Base-by-base conservation (phyloP, 2,329 filamentous ascomycete genomes). In the Aspergillus carbonarius region DNA sequence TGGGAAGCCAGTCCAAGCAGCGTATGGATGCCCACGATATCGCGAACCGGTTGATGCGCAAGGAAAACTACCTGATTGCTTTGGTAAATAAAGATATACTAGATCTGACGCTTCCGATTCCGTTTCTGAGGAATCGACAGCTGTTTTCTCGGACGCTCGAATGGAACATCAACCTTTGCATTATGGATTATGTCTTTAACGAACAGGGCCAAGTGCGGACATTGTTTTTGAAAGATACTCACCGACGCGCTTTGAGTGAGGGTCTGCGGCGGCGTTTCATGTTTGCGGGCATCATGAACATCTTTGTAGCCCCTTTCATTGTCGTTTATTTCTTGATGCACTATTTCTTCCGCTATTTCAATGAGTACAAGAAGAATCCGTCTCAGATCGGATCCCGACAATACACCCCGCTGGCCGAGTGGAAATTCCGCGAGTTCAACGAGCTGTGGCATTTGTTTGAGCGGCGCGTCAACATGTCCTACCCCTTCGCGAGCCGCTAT, bases 381-480 rank as follows among this genome's bases (percentile, higher is more conserved):
- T 87, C 91, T 0, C 88, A 92, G 62, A 85, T 96, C 37, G 90
- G 91, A n/a, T 89, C 92, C 15, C 87, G 95, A 40, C 88, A 92
- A 64, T 99, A 97, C 72, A 98, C 93, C 0, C 91, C 92, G 1
- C 84, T 96, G 52, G 95, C 95, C 0, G 90, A 96, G 72, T 99
- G 95, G 95, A 98, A 97, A 69, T 97, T 99, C 63, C 88, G 95
- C 49, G 93, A 98, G 73, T 99, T 98, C 82, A 99, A 99, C 69
- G 95, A 99, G 74, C 82, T 99, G 1, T 89, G 89, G 57, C 95
- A 99, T 74, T 82, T 98, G 2, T 99, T 98, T 68, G 85, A 92
- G 60, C 90, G 93, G 63, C 87, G 95, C 18, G 81, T 93, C 42
- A 93, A 96, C 64, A 96, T 98, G 89, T 96, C 95, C 0, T 92